phyloP scores from a whole-genome alignment of 2,329 filamentous ascomycete species.

The Acephala macrosclerotiorum region DNA sequence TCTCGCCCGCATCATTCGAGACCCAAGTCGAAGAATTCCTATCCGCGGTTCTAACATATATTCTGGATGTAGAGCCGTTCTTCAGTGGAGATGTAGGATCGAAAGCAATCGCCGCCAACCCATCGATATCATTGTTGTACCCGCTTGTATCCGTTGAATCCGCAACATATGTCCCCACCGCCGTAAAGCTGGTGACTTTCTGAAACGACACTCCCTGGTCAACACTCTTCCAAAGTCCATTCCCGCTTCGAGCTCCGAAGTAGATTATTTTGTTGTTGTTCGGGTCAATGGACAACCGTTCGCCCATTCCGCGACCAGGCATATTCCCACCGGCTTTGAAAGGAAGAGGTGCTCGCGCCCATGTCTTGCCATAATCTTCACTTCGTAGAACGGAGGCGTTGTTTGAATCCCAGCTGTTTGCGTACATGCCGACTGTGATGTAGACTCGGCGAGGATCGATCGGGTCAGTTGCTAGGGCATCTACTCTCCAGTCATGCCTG shows the following conservation, averaged over 20 bases:
- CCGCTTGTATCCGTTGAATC: conserved; percentile 21
- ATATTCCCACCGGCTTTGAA: conserved; percentile 70
- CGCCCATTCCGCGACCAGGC: conserved; percentile 66
- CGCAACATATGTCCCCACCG: conserved; percentile 30
- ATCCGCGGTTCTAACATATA: conserved; percentile 35
- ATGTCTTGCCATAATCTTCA: conserved; percentile 60
- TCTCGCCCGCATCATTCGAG: conserved; percentile 35
- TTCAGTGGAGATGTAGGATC: conserved; percentile 30
- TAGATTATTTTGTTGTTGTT: conserved; percentile 63
- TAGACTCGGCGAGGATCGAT: conserved; percentile 60
- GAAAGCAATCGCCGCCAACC: conserved; percentile 35
- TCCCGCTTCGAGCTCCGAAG: conserved; percentile 64
- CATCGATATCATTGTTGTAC: conserved; percentile 31
- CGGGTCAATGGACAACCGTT: conserved; percentile 65
- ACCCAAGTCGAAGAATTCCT: conserved; percentile 25
- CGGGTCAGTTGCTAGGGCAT: conserved; percentile 63
- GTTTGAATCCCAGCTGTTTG: conserved; percentile 64
- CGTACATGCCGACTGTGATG: conserved; percentile 64
- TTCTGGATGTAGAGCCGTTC: conserved; percentile 33
- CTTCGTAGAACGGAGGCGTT: conserved; percentile 61
- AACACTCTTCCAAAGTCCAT: conserved; percentile 65
- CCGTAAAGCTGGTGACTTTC: conserved; percentile 58
- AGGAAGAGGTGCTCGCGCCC: conserved; percentile 55
- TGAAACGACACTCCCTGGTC: conserved; percentile 60
- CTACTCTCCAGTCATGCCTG: conserved; percentile 63